Evolutionary conservation across 768 basidiomycete genomes (phyloP).

Genomic region (Gelatoporia subvermispora): DNA sequence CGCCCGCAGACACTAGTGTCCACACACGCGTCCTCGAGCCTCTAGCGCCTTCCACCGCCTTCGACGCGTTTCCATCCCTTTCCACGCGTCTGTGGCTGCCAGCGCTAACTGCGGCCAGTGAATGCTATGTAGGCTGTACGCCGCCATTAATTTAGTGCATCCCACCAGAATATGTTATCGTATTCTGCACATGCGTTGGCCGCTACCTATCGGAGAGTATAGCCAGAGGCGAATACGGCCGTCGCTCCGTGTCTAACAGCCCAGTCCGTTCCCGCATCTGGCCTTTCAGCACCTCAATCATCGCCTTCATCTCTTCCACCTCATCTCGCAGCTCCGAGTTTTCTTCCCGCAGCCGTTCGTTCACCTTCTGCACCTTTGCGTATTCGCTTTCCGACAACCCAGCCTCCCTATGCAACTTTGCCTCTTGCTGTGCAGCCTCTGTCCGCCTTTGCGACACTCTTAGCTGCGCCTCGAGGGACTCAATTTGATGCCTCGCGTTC

Average conservation of each 20-base stretch:
- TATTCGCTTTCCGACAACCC: conserved; percentile 25
- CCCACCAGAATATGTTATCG: no score
- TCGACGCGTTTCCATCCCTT: conserved; percentile 4
- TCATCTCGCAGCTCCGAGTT: conserved; percentile 53
- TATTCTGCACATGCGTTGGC: no score
- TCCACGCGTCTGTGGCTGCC: neutral
- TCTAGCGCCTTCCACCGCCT: conserved; percentile 15
- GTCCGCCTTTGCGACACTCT: conserved; percentile 39
- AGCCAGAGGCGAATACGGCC: neutral
- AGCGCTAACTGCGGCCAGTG: no score
- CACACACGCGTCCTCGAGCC: no score
- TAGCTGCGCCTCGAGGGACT: conserved; percentile 55
- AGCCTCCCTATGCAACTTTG: conserved; percentile 5
- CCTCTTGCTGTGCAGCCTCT: conserved; percentile 25
- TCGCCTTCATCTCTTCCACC: conserved; percentile 63
- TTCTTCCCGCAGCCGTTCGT: conserved; percentile 50
- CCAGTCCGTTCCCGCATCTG: neutral
- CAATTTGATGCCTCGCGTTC: conserved; percentile 53
- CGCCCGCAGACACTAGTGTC: no score
- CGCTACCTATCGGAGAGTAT: no score
- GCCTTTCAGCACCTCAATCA: conserved; percentile 62
- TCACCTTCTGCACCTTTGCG: conserved; percentile 43
- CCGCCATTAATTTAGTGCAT: no score
- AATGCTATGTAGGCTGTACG: no score
- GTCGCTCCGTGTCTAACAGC: neutral